Base-by-base conservation (phyloP, 192 early-diverging fungal genomes). In the Coemansia sp. region DNA sequence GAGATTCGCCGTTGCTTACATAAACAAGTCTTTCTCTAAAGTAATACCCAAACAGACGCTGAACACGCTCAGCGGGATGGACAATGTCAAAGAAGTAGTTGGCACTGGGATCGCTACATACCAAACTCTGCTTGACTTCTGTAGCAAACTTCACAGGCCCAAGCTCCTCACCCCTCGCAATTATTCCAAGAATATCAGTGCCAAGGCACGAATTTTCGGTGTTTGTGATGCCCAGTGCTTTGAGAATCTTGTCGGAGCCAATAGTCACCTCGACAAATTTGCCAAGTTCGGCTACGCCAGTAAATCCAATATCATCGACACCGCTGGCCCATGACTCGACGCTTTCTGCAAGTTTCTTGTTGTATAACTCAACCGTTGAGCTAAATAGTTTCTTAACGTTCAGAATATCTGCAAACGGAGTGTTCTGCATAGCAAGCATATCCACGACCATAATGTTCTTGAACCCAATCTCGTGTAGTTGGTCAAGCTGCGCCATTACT, bases 11-110 rank as follows among this genome's bases (percentile, higher is more conserved):
- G 10, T 38, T 49, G 7, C 19, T 25, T 0, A 55, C 3, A 5
- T 55, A 47, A 6, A 9, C 26, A 24, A 65, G 23, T 12, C 26
- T 9, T 7, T 57, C 21, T 18, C 32, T 49, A 3, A 56, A 34
- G 25, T 57, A 62, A 22, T 69, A 69, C 27, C 69, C 69, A 27
- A 54, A 72, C 7, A 72, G 41, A 26, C 64, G 69, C 6, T 72
- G 69, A 27, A 72, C 54, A 16, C 69, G 69, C n/a, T 65, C 64
- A n/a, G 69, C 52, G 22, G 69, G 69, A 41, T 71, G 65, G 24
- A 67, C 53, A 5, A 24, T 26, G 41, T 67, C 65, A 22, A 55
- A 67, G 58, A 60, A 67, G 56, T 55, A 67, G 65, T 38, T 41
- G 26, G 32, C 47, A 49, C 50, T 60, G n/a, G 58, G 58, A 44